A percentile compares a stretch with the other conserved stretches of the same genome.
Conservation (phyloP, 441 rosid genomes). For the Erodium trifolium region DNA sequence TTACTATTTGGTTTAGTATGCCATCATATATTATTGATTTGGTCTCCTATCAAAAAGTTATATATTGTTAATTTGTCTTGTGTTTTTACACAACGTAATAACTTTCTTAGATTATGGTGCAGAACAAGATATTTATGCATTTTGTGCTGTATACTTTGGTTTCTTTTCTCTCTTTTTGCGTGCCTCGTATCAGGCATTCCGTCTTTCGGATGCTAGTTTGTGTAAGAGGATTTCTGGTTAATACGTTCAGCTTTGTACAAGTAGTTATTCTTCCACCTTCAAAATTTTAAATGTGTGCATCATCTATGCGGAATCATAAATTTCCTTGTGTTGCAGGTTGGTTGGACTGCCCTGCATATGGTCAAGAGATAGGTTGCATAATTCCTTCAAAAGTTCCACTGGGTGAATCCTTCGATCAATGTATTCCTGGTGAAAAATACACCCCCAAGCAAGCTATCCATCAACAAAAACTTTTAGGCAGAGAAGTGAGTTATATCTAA, state of each 20-base stretch:
- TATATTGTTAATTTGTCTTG: not conserved
- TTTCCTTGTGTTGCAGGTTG: constrained; percentile 14
- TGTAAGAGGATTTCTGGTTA: not conserved
- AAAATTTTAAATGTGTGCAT: not conserved
- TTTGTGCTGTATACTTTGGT: not conserved
- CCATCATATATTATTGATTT: not conserved
- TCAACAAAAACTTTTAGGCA: constrained; percentile 49
- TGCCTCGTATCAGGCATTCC: not conserved
- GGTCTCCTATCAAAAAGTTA: too few species aligned
- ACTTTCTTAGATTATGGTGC: not conserved
- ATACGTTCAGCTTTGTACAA: not conserved
- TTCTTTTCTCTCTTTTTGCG: not conserved
- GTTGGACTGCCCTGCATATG: constrained; percentile 13
- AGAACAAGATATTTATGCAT: not conserved
- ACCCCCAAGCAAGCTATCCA: constrained; percentile 19
- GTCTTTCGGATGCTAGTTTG: not conserved
- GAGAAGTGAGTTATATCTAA: constrained; percentile 49
- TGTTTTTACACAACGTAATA: not conserved
- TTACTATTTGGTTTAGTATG: not conserved
- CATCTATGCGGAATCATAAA: not conserved
- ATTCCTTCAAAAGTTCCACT: constrained; percentile 14
- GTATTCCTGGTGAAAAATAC: constrained; percentile 12
- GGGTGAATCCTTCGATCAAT: constrained; percentile 13
- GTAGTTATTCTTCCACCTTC: not conserved
- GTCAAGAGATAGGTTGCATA: constrained; percentile 10